Percentiles rank a stretch among this genome's conserved stretches.
phyloP scores from a whole-genome alignment of 1,284 basidiomycete genomes.

The Meira nashicola region DNA sequence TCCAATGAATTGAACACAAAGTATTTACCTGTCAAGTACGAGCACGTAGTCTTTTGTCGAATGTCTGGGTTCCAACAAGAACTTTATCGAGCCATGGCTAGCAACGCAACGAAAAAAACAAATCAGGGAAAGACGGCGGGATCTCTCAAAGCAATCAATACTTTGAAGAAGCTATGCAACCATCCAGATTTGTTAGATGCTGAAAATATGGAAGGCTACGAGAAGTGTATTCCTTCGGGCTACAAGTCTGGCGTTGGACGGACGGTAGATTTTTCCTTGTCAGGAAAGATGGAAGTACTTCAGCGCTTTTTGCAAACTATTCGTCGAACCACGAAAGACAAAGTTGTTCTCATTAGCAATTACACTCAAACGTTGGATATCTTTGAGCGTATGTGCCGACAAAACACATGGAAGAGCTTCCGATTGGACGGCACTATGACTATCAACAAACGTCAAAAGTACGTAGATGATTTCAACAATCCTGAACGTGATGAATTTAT shows the following conservation, averaged over 20 bases:
- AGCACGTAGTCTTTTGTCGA: slow-evolving; percentile 95
- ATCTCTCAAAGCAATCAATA: slow-evolving; percentile 92
- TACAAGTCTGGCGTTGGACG: slow-evolving; percentile 60
- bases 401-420: slow-evolving; percentile 78
- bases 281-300: slow-evolving; percentile 71
- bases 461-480: slow-evolving; percentile 96
- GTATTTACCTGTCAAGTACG: slow-evolving; percentile 98
- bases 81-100: slow-evolving; percentile 84
- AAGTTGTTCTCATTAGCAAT: slow-evolving; percentile 97
- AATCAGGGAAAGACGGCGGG: slow-evolving; percentile 86
- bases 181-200: slow-evolving; percentile 91
- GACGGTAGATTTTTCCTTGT: slow-evolving; percentile 37
- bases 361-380: slow-evolving; percentile 96
- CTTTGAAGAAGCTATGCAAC: slow-evolving; percentile 95
- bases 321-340: slow-evolving; percentile 62
- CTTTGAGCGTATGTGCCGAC: slow-evolving; percentile 50
- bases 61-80: slow-evolving; percentile 82
- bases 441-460: slow-evolving; percentile 89
- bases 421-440: slow-evolving; percentile 90
- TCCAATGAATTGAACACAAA: slow-evolving; percentile 97
- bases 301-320: slow-evolving; percentile 59
- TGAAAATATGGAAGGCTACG: slow-evolving; percentile 78
- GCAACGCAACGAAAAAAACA: slow-evolving; percentile 78
- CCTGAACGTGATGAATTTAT: slow-evolving; percentile 91
- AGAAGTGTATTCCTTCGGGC: slow-evolving; percentile 75